These are phyloP conservation scores for Lophium mytilinum DNA, from an alignment of 495 filamentous ascomycete genomes.

Conservation along the genomic window DNA sequence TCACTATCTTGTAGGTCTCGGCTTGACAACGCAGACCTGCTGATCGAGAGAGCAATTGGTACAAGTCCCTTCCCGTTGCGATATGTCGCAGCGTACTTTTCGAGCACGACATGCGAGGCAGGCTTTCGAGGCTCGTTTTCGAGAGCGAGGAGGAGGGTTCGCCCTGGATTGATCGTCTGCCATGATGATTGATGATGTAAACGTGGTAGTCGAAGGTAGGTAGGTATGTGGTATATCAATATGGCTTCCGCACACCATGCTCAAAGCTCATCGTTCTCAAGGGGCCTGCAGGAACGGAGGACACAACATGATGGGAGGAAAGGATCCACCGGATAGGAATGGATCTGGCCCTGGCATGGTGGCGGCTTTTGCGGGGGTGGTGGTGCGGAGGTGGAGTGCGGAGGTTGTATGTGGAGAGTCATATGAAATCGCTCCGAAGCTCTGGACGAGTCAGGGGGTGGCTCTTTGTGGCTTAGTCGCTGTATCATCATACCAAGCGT, in stretches of 20 bases:
- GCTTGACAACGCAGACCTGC: constrained; percentile 34
- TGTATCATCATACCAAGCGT: neutral
- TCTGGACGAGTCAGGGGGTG: neutral
- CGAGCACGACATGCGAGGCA: constrained; percentile 44
- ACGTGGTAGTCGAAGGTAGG: neutral
- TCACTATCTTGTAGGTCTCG: constrained; percentile 28
- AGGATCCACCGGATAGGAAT: neutral
- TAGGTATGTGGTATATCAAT: neutral
- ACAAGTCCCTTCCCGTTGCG: constrained; percentile 41
- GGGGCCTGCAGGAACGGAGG: no score
- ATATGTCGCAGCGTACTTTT: constrained; percentile 47
- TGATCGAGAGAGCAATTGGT: constrained; percentile 43
- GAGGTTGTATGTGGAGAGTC: no score
- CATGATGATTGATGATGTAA: neutral
- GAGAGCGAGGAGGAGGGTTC: neutral
- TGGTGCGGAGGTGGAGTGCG: neutral
- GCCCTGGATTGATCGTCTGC: neutral
- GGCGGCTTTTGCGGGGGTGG: neutral
- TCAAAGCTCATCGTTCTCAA: neutral
- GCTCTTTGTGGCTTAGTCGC: neutral
- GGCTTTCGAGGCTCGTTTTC: constrained; percentile 36
- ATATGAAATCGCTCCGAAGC: neutral
- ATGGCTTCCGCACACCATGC: neutral
- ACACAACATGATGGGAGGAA: no score
- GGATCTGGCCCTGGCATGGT: neutral